phyloP scores from a whole-genome alignment of 2,329 filamentous ascomycete genomes.

The Cladophialophora yegresii region DNA sequence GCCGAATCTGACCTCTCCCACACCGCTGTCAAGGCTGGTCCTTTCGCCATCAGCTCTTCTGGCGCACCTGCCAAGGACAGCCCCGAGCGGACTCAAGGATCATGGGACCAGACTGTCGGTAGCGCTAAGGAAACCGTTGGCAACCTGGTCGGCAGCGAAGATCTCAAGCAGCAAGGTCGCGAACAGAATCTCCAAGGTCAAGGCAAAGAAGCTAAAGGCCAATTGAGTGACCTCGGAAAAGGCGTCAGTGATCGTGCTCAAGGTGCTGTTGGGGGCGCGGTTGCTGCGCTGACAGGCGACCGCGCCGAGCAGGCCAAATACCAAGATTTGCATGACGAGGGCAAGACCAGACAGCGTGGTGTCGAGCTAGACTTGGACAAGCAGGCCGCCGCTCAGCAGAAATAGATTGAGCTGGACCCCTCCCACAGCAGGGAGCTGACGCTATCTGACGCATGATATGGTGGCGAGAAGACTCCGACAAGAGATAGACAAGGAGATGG shows the following conservation, averaged over 20 bases:
- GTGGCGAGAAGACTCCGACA: background rate
- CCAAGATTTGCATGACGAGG: conserved; percentile 67
- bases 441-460: background rate
- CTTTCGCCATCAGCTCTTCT: conserved; percentile 66
- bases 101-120: conserved; percentile 85
- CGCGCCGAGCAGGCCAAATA: conserved; percentile 64
- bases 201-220: conserved; percentile 78
- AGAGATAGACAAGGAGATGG: background rate
- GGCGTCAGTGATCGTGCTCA: conserved; percentile 68
- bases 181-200: conserved; percentile 80
- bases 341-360: conserved; percentile 81
- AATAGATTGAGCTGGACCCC: conserved; percentile 8
- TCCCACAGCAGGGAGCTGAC: conserved; percentile 2
- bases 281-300: conserved; percentile 74
- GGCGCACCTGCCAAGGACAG: conserved; percentile 73
- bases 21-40: conserved; percentile 71
- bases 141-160: conserved; percentile 71
- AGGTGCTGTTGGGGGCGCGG: conserved; percentile 70
- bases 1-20: conserved; percentile 74
- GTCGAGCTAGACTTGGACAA: conserved; percentile 80
- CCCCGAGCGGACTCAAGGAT: conserved; percentile 68
- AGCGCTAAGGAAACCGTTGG: conserved; percentile 80
- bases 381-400: conserved; percentile 52
- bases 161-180: conserved; percentile 71
- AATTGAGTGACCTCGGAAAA: conserved; percentile 70